Percentiles rank a stretch among this genome's conserved stretches.
phyloP scores from a whole-genome alignment of 352 stramenopile species.

The Pythium biforme region DNA sequence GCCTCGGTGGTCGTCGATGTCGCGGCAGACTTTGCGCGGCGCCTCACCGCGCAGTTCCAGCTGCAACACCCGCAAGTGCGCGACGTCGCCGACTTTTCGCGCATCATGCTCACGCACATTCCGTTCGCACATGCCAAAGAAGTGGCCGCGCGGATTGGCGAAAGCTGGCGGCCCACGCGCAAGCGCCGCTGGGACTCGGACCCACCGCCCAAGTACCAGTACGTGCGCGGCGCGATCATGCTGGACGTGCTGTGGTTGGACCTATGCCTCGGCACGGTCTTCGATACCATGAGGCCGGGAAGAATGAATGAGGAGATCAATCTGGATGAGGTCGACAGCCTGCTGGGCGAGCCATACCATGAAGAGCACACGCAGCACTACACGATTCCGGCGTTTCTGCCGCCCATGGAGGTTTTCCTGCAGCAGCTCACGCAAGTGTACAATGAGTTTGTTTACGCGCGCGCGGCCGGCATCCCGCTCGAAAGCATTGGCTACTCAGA shows the following conservation, averaged over 20 bases:
- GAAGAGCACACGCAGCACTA: slow-evolving; percentile 7
- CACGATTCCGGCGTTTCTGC: not conserved
- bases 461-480: not conserved
- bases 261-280: not conserved
- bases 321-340: not conserved
- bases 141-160: not conserved
- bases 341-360: not conserved
- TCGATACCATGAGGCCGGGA: not conserved
- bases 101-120: not conserved
- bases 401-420: not conserved
- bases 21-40: slow-evolving; percentile 23
- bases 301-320: not conserved
- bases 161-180: not conserved
- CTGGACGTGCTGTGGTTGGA: slow-evolving; percentile 6
- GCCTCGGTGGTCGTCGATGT: slow-evolving; percentile 30
- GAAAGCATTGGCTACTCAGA: not conserved
- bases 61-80: slow-evolving; percentile 13
- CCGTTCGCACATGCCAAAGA: not conserved
- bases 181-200: not conserved
- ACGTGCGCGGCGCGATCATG: slow-evolving; percentile 5
- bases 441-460: not conserved
- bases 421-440: not conserved
- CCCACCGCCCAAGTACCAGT: not conserved
- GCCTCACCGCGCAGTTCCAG: slow-evolving; percentile 26
- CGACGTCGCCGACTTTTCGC: slow-evolving; percentile 17